Base-by-base conservation (phyloP, 176 grass and related monocot species). In the Eleusine coracana region DNA sequence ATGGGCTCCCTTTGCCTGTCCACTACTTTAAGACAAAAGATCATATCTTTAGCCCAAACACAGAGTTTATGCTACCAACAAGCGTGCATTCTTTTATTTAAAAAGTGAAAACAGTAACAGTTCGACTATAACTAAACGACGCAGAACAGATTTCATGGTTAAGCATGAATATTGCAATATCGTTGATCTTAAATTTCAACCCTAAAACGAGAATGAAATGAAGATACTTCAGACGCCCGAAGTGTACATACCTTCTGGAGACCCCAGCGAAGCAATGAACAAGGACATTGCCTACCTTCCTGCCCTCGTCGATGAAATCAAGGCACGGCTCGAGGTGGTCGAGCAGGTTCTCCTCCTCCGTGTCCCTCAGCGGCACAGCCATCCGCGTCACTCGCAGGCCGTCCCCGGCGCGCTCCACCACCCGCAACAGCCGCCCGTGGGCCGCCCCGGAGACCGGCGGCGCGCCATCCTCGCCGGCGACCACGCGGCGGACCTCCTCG, bases 181-280 rank as follows among this genome's bases (percentile, higher is more conserved):
- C 13, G 6, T n/a, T 51, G 10, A 64, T 65, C 1, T 31, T 36
- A 51, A 20, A 2, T 17, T 31, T 3, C 56, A 14, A 5, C 10
- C 50, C 50, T 18, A 52, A 79, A 67, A 38, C 0, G 23, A 44
- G 36, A 54, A 23, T 6, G 2, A 0, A 38, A 56, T 31, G 36
- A 2, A 7, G 52, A 34, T 31, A 23, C 68, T 62, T 37, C 6
- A 20, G 17, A 61, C 10, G 12, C 15, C 11, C 52, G 5, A 56
- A 56, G 7, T 21, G 52, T 21, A 17, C 18, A 56, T 56, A 98
- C 95, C 95, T 98, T 82, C 95, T 84, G 2, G 92, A 98, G 28
- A 94, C 92, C 14, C 92, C 95, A 2, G 95, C 92, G 54, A 91
- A 94, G 88, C 95, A 94, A 84, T 98, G 95, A 41, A 98, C 95